Conservation (phyloP, 768 basidiomycete genomes). For the Floccularia luteovirens region DNA sequence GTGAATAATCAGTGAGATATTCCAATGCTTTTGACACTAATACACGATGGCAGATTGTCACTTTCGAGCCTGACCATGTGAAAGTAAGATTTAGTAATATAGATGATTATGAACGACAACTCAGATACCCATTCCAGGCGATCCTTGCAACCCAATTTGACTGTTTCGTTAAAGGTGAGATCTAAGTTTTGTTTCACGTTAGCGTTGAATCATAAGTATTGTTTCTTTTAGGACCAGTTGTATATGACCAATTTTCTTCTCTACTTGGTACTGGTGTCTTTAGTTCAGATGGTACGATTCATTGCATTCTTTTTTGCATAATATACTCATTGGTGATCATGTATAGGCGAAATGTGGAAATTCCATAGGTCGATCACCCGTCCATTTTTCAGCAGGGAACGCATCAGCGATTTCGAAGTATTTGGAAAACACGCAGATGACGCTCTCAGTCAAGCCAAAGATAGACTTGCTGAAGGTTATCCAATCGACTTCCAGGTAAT, state of each 20-base stretch:
- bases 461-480: slow-evolving; percentile 34
- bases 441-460: slow-evolving; percentile 33
- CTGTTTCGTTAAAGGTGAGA: slow-evolving; percentile 35
- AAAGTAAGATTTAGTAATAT: too few species aligned
- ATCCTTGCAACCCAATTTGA: slow-evolving; percentile 40
- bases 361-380: slow-evolving; percentile 61
- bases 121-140: slow-evolving; percentile 15
- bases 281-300: slow-evolving; percentile 42
- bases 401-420: slow-evolving; percentile 52
- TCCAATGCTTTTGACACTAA: too few species aligned
- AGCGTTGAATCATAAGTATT: too few species aligned
- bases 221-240: slow-evolving; percentile 21
- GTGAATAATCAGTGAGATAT: too few species aligned
- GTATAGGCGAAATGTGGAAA: slow-evolving; percentile 58
- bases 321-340: too few species aligned
- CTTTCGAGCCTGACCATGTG: slow-evolving; percentile 29
- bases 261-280: slow-evolving; percentile 52
- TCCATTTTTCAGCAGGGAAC: slow-evolving; percentile 58
- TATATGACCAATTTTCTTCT: slow-evolving; percentile 17
- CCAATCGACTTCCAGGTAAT: slow-evolving; percentile 55
- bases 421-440: slow-evolving; percentile 48
- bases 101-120: too few species aligned
- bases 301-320: neutral
- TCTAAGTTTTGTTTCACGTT: too few species aligned
- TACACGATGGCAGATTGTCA: slow-evolving; percentile 20